phyloP scores from a whole-genome alignment of 2,329 filamentous ascomycete species.

The Clarireedia hainanense region DNA sequence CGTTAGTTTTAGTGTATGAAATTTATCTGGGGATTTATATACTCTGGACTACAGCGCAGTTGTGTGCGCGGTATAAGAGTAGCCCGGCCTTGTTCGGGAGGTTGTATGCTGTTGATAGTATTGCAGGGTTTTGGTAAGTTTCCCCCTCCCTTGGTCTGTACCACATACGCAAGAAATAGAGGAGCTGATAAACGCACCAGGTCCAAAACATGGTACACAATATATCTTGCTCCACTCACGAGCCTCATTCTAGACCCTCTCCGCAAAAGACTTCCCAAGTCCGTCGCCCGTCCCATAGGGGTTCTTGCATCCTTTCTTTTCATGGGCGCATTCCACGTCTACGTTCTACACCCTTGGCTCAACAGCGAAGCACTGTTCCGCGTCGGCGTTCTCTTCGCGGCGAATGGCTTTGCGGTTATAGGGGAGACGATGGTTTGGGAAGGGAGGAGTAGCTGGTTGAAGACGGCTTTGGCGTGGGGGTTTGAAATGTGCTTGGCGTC shows the following conservation, averaged over 20 bases:
- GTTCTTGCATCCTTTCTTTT: constrained; percentile 32
- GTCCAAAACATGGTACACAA: constrained; percentile 37
- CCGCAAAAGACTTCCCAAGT: constrained; percentile 26
- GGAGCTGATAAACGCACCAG: constrained; percentile 10
- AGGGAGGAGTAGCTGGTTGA: constrained; percentile 28
- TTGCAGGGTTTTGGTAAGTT: constrained; percentile 32
- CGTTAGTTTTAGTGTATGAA: constrained; percentile 32
- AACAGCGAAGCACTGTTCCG: constrained; percentile 26
- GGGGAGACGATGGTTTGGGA: constrained; percentile 31
- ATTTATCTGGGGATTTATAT: constrained; percentile 34
- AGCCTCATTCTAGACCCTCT: constrained; percentile 33
- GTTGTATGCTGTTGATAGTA: constrained; percentile 31
- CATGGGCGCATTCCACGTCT: constrained; percentile 35
- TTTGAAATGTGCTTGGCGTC: constrained; percentile 30
- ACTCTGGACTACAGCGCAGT: constrained; percentile 33
- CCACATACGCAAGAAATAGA: background rate
- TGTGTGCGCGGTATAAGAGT: constrained; percentile 31
- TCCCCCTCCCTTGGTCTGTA: too few relatives aligned
- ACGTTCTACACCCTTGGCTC: constrained; percentile 31
- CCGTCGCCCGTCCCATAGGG: constrained; percentile 29
- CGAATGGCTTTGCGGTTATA: constrained; percentile 33
- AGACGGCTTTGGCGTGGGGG: constrained; percentile 28
- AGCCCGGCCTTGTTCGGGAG: constrained; percentile 34
- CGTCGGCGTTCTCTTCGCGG: constrained; percentile 33
- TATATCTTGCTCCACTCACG: constrained; percentile 33